Percentiles rank a stretch among this genome's conserved stretches.
Conservation (phyloP, 1,284 basidiomycete species). For the Bjerkandera adusta region DNA sequence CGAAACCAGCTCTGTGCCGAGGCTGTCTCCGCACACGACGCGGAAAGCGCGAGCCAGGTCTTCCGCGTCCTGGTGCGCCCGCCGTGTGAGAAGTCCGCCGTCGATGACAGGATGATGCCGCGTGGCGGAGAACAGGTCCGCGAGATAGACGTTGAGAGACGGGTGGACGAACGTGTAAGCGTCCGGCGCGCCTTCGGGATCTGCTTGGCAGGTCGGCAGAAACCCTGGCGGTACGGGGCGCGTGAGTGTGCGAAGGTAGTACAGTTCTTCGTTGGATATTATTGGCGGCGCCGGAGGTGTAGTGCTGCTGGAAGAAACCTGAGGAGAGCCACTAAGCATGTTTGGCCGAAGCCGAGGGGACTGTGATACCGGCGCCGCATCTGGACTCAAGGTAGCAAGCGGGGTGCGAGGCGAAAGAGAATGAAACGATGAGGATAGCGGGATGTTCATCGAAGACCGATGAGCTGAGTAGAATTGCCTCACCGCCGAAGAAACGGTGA, state of each 20-base stretch:
- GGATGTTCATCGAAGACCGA: constrained; percentile 22
- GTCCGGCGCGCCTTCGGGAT: constrained; percentile 17
- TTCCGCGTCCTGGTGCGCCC: constrained; percentile 57
- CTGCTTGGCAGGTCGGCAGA: constrained; percentile 17
- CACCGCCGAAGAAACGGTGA: constrained; percentile 30
- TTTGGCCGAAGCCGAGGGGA: constrained; percentile 12
- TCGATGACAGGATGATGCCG: constrained; percentile 71
- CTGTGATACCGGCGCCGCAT: constrained; percentile 23
- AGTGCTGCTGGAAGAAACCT: constrained; percentile 1
- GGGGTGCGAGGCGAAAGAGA: constrained; percentile 36
- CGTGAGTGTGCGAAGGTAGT: constrained; percentile 10
- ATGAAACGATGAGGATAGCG: constrained; percentile 29
- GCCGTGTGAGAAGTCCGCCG: constrained; percentile 60
- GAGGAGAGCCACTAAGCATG: constrained; percentile 18
- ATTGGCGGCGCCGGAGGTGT: constrained; percentile 9
- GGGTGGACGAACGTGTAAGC: constrained; percentile 44
- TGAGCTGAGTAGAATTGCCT: constrained; percentile 27
- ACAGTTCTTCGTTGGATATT: constrained; percentile 7
- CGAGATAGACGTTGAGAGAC: constrained; percentile 57
- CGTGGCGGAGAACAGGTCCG: constrained; percentile 70
- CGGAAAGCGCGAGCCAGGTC: constrained; percentile 61
- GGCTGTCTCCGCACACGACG: constrained; percentile 53
- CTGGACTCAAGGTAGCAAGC: constrained; percentile 24
- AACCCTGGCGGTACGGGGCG: constrained; percentile 10
- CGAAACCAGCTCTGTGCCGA: constrained; percentile 24